Percentiles rank a stretch among this genome's conserved stretches.
Evolutionary conservation across 2,329 filamentous ascomycete genomes (phyloP).

Genomic region (Tolypocladium guangdongense): DNA sequence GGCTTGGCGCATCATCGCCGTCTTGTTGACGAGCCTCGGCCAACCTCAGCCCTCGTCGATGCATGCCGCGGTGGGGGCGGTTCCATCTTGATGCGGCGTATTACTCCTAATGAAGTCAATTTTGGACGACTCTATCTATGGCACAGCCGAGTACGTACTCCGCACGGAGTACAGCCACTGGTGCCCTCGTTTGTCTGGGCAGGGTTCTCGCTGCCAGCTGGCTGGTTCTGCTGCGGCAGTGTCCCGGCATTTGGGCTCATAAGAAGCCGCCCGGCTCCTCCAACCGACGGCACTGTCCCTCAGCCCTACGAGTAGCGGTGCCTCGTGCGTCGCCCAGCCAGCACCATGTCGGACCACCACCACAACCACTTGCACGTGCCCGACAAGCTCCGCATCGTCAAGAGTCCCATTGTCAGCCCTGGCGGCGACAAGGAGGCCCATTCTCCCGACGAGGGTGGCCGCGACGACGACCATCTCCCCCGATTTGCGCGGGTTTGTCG

Average conservation of each 20-base stretch:
- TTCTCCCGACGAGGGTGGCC: not conserved
- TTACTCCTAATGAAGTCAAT: too few species aligned
- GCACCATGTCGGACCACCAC: constrained; percentile 8
- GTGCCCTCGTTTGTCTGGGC: not conserved
- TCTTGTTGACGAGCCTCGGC: too few species aligned
- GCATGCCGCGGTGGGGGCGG: too few species aligned
- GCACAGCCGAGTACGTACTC: too few species aligned
- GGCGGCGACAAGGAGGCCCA: not conserved
- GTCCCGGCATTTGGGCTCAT: not conserved
- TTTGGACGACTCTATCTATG: too few species aligned
- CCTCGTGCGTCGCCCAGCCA: not conserved
- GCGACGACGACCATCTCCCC: constrained; percentile 6
- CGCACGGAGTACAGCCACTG: too few species aligned
- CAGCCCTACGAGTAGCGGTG: not conserved
- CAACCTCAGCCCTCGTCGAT: too few species aligned
- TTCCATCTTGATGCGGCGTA: too few species aligned
- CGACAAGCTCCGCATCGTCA: constrained; percentile 20
- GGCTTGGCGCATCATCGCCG: too few species aligned
- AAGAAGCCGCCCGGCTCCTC: not conserved
- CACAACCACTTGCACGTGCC: constrained; percentile 1
- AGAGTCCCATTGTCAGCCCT: constrained; percentile 15
- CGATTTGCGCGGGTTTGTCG: constrained; percentile 14
- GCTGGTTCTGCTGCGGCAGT: not conserved
- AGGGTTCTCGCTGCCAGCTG: not conserved
- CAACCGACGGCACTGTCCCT: too few species aligned